These are phyloP conservation scores for Saccharomycopsis fibuligera DNA, from an alignment of 805 yeast genomes.

Conservation along the genomic window DNA sequence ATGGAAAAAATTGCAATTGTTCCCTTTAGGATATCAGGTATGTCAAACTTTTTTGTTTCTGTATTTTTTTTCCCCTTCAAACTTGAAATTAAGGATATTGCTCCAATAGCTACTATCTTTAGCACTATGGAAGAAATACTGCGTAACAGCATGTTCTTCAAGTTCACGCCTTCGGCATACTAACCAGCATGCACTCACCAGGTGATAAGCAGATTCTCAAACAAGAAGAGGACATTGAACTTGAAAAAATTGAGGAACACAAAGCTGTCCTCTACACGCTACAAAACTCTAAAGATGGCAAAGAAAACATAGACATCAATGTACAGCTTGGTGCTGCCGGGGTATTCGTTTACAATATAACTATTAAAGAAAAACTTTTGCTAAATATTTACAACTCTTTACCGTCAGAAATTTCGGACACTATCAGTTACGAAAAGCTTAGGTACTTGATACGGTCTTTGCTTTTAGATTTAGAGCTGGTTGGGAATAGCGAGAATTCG, in stretches of 20 bases:
- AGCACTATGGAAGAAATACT: too few relatives aligned
- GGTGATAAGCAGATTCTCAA: slow-evolving; percentile 1
- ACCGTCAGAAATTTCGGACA: not conserved
- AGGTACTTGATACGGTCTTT: slow-evolving; percentile 3
- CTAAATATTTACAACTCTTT: not conserved
- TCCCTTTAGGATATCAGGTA: slow-evolving; percentile 4
- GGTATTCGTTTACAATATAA: not conserved
- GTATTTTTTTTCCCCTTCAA: not conserved
- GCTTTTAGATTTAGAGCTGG: not conserved
- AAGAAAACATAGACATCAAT: slow-evolving; percentile 4
- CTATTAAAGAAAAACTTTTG: slow-evolving; percentile 3
- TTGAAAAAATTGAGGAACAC: slow-evolving; percentile 1
- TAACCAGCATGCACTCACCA: too few relatives aligned
- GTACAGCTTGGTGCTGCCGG: slow-evolving; percentile 4
- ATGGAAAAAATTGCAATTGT: slow-evolving; percentile 7
- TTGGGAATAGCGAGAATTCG: not conserved
- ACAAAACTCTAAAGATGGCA: not conserved
- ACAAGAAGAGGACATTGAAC: slow-evolving; percentile 8
- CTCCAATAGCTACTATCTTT: too few relatives aligned
- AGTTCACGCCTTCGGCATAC: too few relatives aligned
- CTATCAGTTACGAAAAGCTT: not conserved
- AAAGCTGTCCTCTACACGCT: slow-evolving; percentile 2
- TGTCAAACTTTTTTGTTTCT: not conserved
- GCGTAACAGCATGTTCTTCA: too few relatives aligned
- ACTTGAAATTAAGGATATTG: too few relatives aligned